Percentiles rank a stretch among this genome's conserved stretches.
Conservation (phyloP, 208 protist genomes). For the Trypanosoma theileri region DNA sequence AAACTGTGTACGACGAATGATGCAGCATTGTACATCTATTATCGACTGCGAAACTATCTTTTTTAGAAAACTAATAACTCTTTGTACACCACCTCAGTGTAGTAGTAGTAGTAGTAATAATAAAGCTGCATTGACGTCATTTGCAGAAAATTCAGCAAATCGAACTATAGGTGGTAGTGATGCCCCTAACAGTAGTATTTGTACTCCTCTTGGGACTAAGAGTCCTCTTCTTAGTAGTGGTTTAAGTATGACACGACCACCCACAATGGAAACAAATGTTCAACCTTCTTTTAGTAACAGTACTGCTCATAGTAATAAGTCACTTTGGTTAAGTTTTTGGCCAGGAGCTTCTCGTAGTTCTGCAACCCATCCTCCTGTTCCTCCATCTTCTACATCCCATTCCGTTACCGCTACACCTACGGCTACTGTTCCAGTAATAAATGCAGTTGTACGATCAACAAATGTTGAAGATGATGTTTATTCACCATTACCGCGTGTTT, state of each 20-base stretch:
- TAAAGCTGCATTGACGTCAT: background rate
- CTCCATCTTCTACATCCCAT: no score
- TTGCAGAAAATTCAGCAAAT: background rate
- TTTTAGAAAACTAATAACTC: constrained; percentile 13
- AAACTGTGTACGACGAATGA: constrained; percentile 12
- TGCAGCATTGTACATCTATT: constrained; percentile 15
- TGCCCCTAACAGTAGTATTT: background rate
- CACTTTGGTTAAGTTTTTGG: constrained; percentile 9
- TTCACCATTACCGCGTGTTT: background rate
- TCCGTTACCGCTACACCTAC: no score
- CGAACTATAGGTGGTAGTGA: background rate
- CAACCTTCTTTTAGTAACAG: no score
- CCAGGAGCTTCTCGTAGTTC: background rate
- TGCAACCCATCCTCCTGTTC: background rate
- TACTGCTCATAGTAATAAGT: background rate
- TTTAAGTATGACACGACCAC: background rate
- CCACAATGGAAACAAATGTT: background rate
- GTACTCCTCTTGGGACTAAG: background rate
- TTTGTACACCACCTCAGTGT: constrained; percentile 15
- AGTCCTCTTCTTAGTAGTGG: background rate
- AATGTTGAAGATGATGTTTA: background rate
- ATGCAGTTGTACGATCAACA: background rate
- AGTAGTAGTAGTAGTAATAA: background rate
- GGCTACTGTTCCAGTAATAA: no score
- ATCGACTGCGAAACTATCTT: constrained; percentile 14